Conservation (phyloP, 352 stramenopile genomes). For the Pythium angustatum region DNA sequence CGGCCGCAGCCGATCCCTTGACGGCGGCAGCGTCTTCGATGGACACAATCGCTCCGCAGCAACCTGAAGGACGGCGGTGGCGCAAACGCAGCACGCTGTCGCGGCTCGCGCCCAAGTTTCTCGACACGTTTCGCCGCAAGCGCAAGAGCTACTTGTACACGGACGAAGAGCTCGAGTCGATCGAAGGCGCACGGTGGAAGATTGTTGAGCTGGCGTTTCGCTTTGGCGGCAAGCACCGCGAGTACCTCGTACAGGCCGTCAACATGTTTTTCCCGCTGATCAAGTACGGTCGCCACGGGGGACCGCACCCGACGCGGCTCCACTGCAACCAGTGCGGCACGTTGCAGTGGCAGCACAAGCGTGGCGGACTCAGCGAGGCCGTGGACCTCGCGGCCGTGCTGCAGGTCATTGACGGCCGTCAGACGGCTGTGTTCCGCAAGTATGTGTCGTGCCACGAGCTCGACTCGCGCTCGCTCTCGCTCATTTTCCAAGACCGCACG, state of each 20-base stretch:
- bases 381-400: slow-evolving; percentile 76
- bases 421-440: slow-evolving; percentile 81
- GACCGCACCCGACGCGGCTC: slow-evolving; percentile 65
- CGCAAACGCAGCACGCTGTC: slow-evolving; percentile 61
- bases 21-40: not conserved
- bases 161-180: slow-evolving; percentile 74
- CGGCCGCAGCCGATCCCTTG: not conserved
- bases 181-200: slow-evolving; percentile 83
- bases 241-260: slow-evolving; percentile 84
- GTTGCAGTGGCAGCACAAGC: slow-evolving; percentile 87
- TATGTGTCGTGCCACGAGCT: slow-evolving; percentile 47
- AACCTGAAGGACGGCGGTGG: slow-evolving; percentile 20
- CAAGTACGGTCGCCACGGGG: slow-evolving; percentile 80
- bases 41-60: not conserved
- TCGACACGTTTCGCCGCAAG: slow-evolving; percentile 69
- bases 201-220: slow-evolving; percentile 85
- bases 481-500: slow-evolving; percentile 75
- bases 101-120: slow-evolving; percentile 56
- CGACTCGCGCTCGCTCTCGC: slow-evolving; percentile 64
- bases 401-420: slow-evolving; percentile 64
- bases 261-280: slow-evolving; percentile 85
- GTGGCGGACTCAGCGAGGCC: slow-evolving; percentile 60
- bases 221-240: slow-evolving; percentile 81
- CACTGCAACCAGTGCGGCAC: slow-evolving; percentile 83
- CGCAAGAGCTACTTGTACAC: slow-evolving; percentile 77